Conservation (phyloP, 164 flowering plant genomes). For the grape (Vitis vinifera) region ASM3070453v1 NC_081810.1:16791501-16792000, state of each 20-base stretch:
- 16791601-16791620: constrained; percentile 97
- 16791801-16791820: background rate
- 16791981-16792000: too few relatives aligned
- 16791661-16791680: constrained; percentile 87
- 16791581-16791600: constrained; percentile 85
- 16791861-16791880: background rate
- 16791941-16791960: too few relatives aligned
- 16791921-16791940: too few relatives aligned
- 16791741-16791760: constrained; percentile 87
- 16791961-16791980: too few relatives aligned
- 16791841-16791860: background rate
- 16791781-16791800: background rate
- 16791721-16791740: constrained; percentile 98
- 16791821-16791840: background rate
- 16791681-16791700: constrained; percentile 88
- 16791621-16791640: constrained; percentile 94
- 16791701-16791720: constrained; percentile 97
- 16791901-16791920: too few relatives aligned
- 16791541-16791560: constrained; percentile 83
- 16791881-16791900: too few relatives aligned
- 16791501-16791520: constrained; percentile 95
- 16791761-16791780: constrained; percentile 67
- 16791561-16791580: constrained; percentile 91
- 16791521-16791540: constrained; percentile 80
- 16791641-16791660: constrained; percentile 85